Evolutionary conservation across 164 flowering plant genomes (phyloP).

Genomic region (Taxillus chinensis): DNA sequence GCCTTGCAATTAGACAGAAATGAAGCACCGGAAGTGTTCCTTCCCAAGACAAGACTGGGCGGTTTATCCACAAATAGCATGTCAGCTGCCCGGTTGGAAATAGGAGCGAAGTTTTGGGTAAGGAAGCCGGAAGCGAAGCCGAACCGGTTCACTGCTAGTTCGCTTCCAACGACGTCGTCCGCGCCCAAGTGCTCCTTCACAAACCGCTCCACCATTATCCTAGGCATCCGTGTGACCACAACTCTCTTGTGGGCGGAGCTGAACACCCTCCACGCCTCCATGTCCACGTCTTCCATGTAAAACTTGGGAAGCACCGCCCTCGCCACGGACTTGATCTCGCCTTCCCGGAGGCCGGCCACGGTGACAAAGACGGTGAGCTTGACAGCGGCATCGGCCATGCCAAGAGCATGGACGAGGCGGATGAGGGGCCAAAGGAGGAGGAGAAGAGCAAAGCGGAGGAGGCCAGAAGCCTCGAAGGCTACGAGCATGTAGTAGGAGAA

Average conservation of each 20-base stretch:
- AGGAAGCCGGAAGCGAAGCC: conserved; percentile 82
- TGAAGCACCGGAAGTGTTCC: conserved; percentile 13
- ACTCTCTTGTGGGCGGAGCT: conserved; percentile 45
- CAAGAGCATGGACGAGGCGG: conserved; percentile 30
- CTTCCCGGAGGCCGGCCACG: conserved; percentile 38
- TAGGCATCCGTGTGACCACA: conserved; percentile 65
- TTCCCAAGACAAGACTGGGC: conserved; percentile 49
- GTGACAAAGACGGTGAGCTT: conserved; percentile 58
- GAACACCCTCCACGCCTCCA: conserved; percentile 72
- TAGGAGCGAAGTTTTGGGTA: conserved; percentile 15
- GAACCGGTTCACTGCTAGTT: conserved; percentile 50
- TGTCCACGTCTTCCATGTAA: conserved; percentile 67
- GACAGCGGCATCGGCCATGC: conserved; percentile 40
- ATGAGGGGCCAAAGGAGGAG: conserved; percentile 64
- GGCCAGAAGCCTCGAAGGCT: conserved; percentile 82
- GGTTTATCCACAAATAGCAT: conserved; percentile 25
- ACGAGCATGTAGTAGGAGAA: conserved; percentile 93
- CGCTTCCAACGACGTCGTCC: conserved; percentile 66
- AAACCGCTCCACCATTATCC: conserved; percentile 79
- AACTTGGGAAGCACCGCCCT: conserved; percentile 96
- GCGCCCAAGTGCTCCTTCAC: conserved; percentile 72
- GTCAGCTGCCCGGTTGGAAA: conserved; percentile 20
- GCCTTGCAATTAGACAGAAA: conserved; percentile 57
- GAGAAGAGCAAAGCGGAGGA: conserved; percentile 61
- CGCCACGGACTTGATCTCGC: conserved; percentile 75